Percentiles rank a stretch among this genome's conserved stretches.
Evolutionary conservation across 1,284 basidiomycete genomes (phyloP).

Genomic region (Sporisorium scitamineum): DNA sequence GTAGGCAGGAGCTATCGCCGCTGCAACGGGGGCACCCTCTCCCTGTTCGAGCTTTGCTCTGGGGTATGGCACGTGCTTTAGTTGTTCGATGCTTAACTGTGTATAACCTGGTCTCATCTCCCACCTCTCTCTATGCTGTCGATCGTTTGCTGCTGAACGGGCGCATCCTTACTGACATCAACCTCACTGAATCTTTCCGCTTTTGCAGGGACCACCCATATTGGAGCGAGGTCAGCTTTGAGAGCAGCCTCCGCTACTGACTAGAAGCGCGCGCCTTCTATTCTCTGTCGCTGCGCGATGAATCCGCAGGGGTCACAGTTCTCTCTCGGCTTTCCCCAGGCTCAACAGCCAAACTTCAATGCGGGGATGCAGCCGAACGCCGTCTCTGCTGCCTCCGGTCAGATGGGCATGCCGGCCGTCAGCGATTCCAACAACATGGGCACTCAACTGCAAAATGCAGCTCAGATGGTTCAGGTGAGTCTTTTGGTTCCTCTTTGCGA

Average conservation of each 20-base stretch:
- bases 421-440: slow-evolving; percentile 16
- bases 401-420: slow-evolving; percentile 18
- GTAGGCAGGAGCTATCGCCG: background rate
- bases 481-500: background rate
- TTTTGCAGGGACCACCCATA: background rate
- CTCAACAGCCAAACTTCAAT: slow-evolving; percentile 23
- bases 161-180: background rate
- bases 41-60: background rate
- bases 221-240: background rate
- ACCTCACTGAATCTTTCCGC: background rate
- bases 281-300: slow-evolving; percentile 3
- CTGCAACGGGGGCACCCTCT: background rate
- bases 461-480: slow-evolving; percentile 41
- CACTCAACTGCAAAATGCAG: slow-evolving; percentile 29
- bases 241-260: background rate
- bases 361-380: slow-evolving; percentile 11
- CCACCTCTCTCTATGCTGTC: no score
- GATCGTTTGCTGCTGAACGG: background rate
- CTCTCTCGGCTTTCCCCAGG: slow-evolving; percentile 19
- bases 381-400: slow-evolving; percentile 9
- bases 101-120: background rate
- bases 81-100: background rate
- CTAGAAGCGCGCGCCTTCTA: background rate
- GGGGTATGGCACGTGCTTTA: background rate
- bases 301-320: slow-evolving; percentile 28